Conservation (phyloP, 2,329 filamentous ascomycete species). For the Annulohypoxylon truncatum region DNA sequence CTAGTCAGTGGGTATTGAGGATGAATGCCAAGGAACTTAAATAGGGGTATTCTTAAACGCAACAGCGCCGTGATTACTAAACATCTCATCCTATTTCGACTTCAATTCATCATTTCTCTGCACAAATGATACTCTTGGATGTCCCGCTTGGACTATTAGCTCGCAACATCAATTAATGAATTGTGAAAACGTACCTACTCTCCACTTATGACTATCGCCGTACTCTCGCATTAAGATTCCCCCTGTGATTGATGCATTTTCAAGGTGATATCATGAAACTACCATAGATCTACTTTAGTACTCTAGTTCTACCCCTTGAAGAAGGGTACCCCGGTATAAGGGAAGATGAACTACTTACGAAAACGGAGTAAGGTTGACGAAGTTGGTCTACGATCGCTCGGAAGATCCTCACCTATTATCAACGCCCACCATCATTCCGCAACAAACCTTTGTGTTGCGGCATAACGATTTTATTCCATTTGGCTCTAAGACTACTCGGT, state of each 20-base stretch:
- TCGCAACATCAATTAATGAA: too few species aligned
- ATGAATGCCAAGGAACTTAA: not conserved
- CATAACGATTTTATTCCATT: too few species aligned
- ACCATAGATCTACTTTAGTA: not conserved
- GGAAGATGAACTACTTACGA: not conserved
- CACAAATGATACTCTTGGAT: too few species aligned
- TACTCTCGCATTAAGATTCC: not conserved
- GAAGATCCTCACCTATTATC: too few species aligned
- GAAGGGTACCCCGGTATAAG: not conserved
- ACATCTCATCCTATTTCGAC: too few species aligned
- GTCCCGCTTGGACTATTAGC: too few species aligned
- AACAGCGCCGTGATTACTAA: too few species aligned
- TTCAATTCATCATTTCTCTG: too few species aligned
- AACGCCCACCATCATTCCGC: too few species aligned
- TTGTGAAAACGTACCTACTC: not conserved
- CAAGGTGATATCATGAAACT: not conserved
- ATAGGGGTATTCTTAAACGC: not conserved
- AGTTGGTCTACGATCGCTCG: too few species aligned
- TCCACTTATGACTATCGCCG: not conserved
- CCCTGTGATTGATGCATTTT: not conserved
- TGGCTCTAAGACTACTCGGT: too few species aligned
- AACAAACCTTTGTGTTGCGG: too few species aligned
- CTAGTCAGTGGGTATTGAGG: not conserved
- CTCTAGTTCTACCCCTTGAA: not conserved
- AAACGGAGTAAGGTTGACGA: conserved; percentile 4